A percentile compares a stretch with the other conserved stretches of the same genome.
phyloP scores from a whole-genome alignment of 768 basidiomycete species.

The Serpula lacrymans region DNA sequence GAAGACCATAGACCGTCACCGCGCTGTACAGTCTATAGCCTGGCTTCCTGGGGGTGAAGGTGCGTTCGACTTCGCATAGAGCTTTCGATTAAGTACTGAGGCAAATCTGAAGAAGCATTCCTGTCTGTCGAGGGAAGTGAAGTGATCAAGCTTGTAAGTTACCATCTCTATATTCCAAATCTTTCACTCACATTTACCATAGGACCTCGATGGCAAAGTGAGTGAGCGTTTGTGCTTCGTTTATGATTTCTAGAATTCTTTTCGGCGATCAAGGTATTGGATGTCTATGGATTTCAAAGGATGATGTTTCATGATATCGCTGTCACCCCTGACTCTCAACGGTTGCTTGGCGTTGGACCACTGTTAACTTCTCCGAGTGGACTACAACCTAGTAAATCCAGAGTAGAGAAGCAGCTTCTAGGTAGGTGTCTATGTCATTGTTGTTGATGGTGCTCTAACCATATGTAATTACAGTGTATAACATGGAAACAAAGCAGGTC shows the following conservation, averaged over 20 bases:
- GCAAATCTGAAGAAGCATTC: constrained; percentile 44
- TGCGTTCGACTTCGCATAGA: constrained; percentile 18
- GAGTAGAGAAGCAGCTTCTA: constrained; percentile 69
- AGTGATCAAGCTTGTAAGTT: constrained; percentile 56
- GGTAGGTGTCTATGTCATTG: constrained; percentile 41
- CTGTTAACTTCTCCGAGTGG: constrained; percentile 60
- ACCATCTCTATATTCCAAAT: not conserved
- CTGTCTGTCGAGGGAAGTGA: constrained; percentile 65
- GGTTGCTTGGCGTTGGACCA: constrained; percentile 67
- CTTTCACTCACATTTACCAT: constrained; percentile 5
- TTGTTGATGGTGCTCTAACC: not conserved
- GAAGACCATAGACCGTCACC: constrained; percentile 57
- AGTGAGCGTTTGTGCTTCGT: constrained; percentile 8
- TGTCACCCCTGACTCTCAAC: constrained; percentile 60
- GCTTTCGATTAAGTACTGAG: too few relatives aligned
- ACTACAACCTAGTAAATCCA: constrained; percentile 65
- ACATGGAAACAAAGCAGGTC: constrained; percentile 57
- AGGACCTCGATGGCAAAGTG: constrained; percentile 63
- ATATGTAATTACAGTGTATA: constrained; percentile 48
- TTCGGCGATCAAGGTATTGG: constrained; percentile 39
- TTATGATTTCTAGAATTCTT: not conserved
- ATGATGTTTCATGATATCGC: constrained; percentile 71
- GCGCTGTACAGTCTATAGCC: constrained; percentile 56
- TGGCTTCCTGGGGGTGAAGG: constrained; percentile 69
- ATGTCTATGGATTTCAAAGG: constrained; percentile 53